Conservation (phyloP, 73 alveolate species). For the Strombidium stylifer region DNA sequence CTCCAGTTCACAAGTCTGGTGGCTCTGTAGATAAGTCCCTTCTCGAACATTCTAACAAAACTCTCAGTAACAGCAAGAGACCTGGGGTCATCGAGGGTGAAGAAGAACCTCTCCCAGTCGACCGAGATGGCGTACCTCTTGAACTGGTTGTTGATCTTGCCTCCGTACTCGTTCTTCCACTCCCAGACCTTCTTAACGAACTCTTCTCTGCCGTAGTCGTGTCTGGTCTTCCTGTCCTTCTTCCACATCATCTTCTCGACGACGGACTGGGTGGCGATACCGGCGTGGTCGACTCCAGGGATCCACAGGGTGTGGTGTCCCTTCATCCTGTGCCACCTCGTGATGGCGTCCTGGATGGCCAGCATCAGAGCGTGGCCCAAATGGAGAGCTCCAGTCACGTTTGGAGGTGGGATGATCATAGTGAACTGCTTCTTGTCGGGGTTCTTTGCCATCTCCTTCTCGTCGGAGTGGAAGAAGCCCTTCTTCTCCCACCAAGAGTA, state of each 20-base stretch:
- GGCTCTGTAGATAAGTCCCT: conserved; percentile 96
- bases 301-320: conserved; percentile 92
- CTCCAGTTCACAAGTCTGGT: conserved; percentile 98
- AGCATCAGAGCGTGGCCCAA: conserved; percentile 83
- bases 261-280: conserved; percentile 94
- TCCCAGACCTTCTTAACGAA: conserved; percentile 93
- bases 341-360: conserved; percentile 91
- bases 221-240: conserved; percentile 81
- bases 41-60: conserved; percentile 89
- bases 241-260: conserved; percentile 92
- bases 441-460: conserved; percentile 69
- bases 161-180: conserved; percentile 97
- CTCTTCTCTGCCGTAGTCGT: conserved; percentile 90
- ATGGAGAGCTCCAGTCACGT: conserved; percentile 99
- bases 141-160: conserved; percentile 82
- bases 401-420: conserved; percentile 99
- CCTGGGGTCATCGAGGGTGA: conserved; percentile 88
- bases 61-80: conserved; percentile 92
- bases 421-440: conserved; percentile 84
- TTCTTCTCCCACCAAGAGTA: conserved; percentile 95
- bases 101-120: conserved; percentile 93
- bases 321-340: conserved; percentile 88
- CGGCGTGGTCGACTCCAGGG: conserved; percentile 98
- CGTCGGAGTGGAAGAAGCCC: conserved; percentile 84
- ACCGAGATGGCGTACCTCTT: conserved; percentile 89